These are phyloP conservation scores for Clavariopsis aquatica DNA, from an alignment of 495 filamentous ascomycete species.

Conservation along the genomic window DNA sequence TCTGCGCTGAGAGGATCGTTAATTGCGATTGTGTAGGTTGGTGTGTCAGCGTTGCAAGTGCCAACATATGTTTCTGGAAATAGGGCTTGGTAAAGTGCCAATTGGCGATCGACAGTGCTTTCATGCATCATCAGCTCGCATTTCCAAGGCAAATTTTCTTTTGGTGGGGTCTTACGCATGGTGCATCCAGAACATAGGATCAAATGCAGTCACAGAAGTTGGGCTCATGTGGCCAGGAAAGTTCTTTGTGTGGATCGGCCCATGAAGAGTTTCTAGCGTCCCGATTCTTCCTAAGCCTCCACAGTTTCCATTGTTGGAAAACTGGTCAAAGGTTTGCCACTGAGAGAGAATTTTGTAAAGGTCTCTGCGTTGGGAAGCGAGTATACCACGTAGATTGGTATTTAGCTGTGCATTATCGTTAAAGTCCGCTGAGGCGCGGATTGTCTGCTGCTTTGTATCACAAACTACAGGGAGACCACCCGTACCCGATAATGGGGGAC, in stretches of 20 bases:
- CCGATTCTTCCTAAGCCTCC: conserved; percentile 43
- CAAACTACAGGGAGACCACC: conserved; percentile 25
- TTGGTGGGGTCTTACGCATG: conserved; percentile 42
- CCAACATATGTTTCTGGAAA: conserved; percentile 60
- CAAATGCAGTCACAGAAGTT: conserved; percentile 67
- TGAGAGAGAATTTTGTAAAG: conserved; percentile 20
- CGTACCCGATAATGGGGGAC: background rate
- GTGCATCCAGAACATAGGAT: conserved; percentile 74
- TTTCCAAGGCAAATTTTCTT: background rate
- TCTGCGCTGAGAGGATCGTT: conserved; percentile 45
- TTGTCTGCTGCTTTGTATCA: conserved; percentile 7
- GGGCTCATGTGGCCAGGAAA: conserved; percentile 65
- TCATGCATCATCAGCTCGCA: conserved; percentile 41
- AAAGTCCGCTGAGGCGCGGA: background rate
- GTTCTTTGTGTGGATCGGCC: conserved; percentile 57
- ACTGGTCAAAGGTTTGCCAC: conserved; percentile 15
- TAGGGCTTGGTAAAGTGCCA: conserved; percentile 70
- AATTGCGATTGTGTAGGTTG: conserved; percentile 55
- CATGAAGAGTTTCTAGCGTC: conserved; percentile 64
- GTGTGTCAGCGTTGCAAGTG: conserved; percentile 49
- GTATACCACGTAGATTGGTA: conserved; percentile 9
- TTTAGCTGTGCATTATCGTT: conserved; percentile 15
- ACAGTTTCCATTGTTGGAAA: conserved; percentile 5
- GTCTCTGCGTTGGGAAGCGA: background rate
- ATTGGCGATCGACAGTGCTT: conserved; percentile 64